Percentiles rank a stretch among this genome's conserved stretches.
phyloP scores from a whole-genome alignment of 768 basidiomycete species.

The Agaricus sinodeliciosus region DNA sequence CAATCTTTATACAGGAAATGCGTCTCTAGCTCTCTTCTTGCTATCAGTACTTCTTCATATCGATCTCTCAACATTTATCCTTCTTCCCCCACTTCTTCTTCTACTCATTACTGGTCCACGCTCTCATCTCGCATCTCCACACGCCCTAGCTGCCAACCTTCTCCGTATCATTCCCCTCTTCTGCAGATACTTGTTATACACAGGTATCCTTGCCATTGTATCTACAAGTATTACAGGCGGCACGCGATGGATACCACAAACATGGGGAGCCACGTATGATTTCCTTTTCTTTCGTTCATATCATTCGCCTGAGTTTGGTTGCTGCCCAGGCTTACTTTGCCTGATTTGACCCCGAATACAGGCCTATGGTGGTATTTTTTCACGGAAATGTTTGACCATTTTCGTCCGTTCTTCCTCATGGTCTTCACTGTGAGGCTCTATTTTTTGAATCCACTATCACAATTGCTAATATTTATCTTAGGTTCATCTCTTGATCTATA shows the following conservation, averaged over 20 bases:
- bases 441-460: not conserved
- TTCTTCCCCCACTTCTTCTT: conserved; percentile 61
- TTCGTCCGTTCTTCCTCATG: conserved; percentile 91
- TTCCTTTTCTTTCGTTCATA: not conserved
- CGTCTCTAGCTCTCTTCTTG: conserved; percentile 50
- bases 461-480: conserved; percentile 20
- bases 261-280: conserved; percentile 80
- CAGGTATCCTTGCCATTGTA: conserved; percentile 36
- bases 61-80: conserved; percentile 63
- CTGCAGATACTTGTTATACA: conserved; percentile 47
- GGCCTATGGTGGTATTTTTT: conserved; percentile 99
- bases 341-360: conserved; percentile 89
- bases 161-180: conserved; percentile 29
- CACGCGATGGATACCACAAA: conserved; percentile 64
- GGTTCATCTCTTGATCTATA: conserved; percentile 80
- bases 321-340: conserved; percentile 59
- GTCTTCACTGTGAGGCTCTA: conserved; percentile 76
- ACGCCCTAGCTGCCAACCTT: conserved; percentile 24
- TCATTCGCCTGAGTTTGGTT: conserved; percentile 3
- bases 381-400: conserved; percentile 99
- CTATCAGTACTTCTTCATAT: conserved; percentile 65
- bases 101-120: conserved; percentile 54
- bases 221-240: conserved; percentile 56
- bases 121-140: conserved; percentile 66
- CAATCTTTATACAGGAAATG: conserved; percentile 38